Base-by-base conservation (phyloP, 2,329 filamentous ascomycete species). In the Ascochyta viciae-villosae region DNA sequence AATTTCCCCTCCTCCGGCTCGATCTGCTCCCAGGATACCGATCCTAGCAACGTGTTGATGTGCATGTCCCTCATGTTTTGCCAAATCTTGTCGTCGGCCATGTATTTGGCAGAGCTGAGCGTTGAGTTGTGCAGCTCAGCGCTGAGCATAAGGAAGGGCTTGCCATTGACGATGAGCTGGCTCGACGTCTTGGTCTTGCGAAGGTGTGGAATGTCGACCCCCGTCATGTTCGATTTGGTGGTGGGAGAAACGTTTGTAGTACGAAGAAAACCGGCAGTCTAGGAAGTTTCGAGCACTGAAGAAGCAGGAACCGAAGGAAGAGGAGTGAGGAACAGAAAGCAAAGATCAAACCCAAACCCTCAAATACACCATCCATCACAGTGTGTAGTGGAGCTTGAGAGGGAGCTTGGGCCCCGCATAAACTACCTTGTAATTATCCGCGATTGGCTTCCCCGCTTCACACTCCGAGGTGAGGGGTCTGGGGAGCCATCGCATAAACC, bases 121-220 rank as follows among this genome's bases (percentile, higher is more conserved):
- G 78, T 79, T 0, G 80, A 82, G 60, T 82, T 82, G 50, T 82
- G 80, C 34, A 81, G 65, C 66, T 82, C 78, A 9, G 67, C 79
- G n/a, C 70, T 76, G 6, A 79, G 71, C 57, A 80, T 76, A 33
- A 81, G 75, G 49, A 79, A 80, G 0, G 78, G 79, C 27, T 77
- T 64, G 57, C 75, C 78, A 65, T 81, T 60, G 57, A 81, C 77
- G 39, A 80, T 64, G 13, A 82, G 71, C 56, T 82, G 78, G 53
- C 57, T 66, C 23, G 54, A 68, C 16, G 50, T 60, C 49, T 65
- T 61, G 45, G 60, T 65, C 46, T 61, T 67, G 39, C 49, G 59
- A 24, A 67, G 60, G 24, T 67, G 59, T 24, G 68, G 67, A 16
- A 70, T 67, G 10, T 59, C 43, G 50, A 61, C 54, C 22, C 16